Evolutionary conservation across 176 grass and related monocot genomes (phyloP), one percentile per base, ranked within the genome.

Genomic region (Aegilops sharonensis): DNA sequence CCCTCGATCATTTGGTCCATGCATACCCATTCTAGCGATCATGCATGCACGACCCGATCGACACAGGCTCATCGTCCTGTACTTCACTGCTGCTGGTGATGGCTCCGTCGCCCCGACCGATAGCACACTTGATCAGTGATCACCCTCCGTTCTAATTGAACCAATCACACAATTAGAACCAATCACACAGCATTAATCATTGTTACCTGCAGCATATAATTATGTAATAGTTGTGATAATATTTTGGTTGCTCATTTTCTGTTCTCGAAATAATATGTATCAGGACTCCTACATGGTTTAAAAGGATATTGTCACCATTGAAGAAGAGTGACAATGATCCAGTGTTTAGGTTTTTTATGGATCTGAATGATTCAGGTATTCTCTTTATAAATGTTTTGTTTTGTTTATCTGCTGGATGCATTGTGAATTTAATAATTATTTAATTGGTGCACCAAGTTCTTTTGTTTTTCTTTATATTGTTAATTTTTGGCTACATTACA

Each of bases 311-410:
- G 45, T 87, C 91, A 45, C 87, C 90, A 5, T 29, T 94, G 82
- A 91, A 91, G 73, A 95, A 92, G 88, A 89, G 63, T n/a, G 90
- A 98, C 63, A 79, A 89, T 63, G 66, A 85, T 21, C 96, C 96
- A 47, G 90, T 98, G 20, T 98, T 98, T 89, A 92, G 88, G 34
- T 98, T 98, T 89, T 98, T 98, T 78, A 95, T 95, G 93, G 93
- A 98, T 91, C 86, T 95, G 63, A 94, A 89, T 90, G 96, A 95
- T 89, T 94, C 96, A 91, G 96, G 93, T 98, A 88, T 50, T 72
- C 65, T n/a, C 64, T 71, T 89, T n/a, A 48, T 20, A 20, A 64
- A 77, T 18, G 2, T 39, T 75, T 39, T 6, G 9, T 78, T 30
- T 69, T 68, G 1, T 78, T 75, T 62, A 32, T 88, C 31, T 64